Conservation (phyloP, 306 rosid genomes). For the Quercus ilex region DNA sequence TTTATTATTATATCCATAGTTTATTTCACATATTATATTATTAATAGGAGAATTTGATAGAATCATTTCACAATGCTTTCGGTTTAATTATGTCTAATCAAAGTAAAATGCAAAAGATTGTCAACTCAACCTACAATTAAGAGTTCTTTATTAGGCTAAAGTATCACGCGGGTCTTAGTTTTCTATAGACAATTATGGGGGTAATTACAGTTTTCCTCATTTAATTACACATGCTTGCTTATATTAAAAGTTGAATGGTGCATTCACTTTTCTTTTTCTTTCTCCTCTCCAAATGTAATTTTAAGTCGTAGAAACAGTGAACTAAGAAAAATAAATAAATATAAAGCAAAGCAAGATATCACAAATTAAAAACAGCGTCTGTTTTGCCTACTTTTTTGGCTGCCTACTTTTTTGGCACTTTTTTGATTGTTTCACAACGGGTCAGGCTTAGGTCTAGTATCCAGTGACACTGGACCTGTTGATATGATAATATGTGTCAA, state of each 20-base stretch:
- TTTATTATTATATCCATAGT: conserved; percentile 24
- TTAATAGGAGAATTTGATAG: conserved; percentile 24
- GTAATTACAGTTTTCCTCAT: conserved; percentile 29
- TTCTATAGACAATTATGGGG: conserved; percentile 49
- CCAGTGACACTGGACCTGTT: no score
- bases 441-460: no score
- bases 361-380: no score
- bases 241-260: not conserved
- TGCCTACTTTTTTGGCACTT: no score
- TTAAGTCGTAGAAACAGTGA: not conserved
- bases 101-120: conserved; percentile 39
- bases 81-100: conserved; percentile 38
- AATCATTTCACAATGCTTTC: conserved; percentile 37
- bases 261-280: not conserved
- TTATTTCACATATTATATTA: conserved; percentile 23
- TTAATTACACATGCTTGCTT: conserved; percentile 8
- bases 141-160: conserved; percentile 20
- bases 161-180: conserved; percentile 54
- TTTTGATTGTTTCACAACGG: no score
- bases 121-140: conserved; percentile 38
- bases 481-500: no score
- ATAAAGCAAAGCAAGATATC: not conserved
- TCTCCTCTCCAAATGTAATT: conserved; percentile 3
- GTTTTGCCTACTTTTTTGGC: not conserved
- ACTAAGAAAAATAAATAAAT: not conserved